Conservation (phyloP, 2,329 filamentous ascomycete genomes). For the Diaporthe nobilis region DNA sequence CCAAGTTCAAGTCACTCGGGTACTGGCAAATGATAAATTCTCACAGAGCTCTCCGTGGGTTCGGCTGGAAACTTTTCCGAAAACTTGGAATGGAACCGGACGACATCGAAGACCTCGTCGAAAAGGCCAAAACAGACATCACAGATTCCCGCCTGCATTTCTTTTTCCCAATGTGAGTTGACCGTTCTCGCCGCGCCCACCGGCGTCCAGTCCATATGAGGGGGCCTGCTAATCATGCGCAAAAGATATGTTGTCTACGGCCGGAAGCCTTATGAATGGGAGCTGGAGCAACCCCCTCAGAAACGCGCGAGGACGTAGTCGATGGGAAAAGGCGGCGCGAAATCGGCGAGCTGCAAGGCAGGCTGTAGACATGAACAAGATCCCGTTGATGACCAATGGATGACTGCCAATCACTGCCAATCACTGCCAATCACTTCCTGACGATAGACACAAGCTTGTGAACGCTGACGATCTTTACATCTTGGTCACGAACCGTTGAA, state of each 20-base stretch:
- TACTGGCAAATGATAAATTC: slow-evolving; percentile 50
- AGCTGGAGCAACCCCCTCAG: slow-evolving; percentile 23
- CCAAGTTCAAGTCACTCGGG: slow-evolving; percentile 47
- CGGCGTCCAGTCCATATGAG: not conserved
- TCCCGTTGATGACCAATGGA: not conserved
- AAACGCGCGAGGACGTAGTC: slow-evolving; percentile 16
- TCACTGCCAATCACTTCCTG: not conserved
- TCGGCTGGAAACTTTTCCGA: slow-evolving; percentile 47
- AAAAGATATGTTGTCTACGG: slow-evolving; percentile 46
- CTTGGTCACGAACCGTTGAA: not conserved
- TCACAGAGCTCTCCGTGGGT: slow-evolving; percentile 47
- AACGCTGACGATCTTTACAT: not conserved
- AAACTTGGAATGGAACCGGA: slow-evolving; percentile 48
- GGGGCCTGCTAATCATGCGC: not conserved
- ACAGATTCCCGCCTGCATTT: slow-evolving; percentile 46
- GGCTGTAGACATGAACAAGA: not conserved
- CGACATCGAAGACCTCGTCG: slow-evolving; percentile 47
- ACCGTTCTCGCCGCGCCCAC: too few species aligned
- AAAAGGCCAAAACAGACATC: slow-evolving; percentile 44
- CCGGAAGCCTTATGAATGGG: slow-evolving; percentile 36
- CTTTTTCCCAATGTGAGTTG: slow-evolving; percentile 46
- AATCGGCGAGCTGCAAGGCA: too few species aligned
- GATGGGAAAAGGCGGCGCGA: too few species aligned
- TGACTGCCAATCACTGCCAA: not conserved
- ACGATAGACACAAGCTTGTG: not conserved